These are phyloP conservation scores for Metschnikowia kunwiensis DNA, from an alignment of 805 yeast species.

Conservation along the genomic window DNA sequence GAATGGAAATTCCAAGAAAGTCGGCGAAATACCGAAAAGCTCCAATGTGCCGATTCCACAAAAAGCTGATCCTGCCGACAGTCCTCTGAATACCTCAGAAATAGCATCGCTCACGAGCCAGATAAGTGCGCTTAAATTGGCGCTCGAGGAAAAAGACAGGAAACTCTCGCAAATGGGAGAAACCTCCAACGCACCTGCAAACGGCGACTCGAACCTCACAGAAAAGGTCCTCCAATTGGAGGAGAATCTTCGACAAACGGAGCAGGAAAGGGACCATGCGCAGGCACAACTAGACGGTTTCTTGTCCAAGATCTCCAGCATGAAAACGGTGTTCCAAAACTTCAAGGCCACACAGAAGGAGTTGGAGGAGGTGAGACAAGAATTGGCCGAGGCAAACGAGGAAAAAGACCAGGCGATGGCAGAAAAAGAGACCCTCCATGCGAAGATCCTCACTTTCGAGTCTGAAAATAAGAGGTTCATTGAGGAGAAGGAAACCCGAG, in stretches of 20 bases:
- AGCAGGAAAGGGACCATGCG: conserved; percentile 51
- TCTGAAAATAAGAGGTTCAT: conserved; percentile 10
- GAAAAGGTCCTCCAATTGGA: conserved; percentile 1
- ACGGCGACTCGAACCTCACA: conserved; percentile 1
- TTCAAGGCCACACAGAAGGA: conserved; percentile 70
- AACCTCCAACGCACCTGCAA: conserved; percentile 4
- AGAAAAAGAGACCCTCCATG: conserved; percentile 1
- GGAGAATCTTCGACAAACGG: conserved; percentile 13
- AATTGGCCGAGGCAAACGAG: conserved; percentile 9
- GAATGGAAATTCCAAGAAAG: no score
- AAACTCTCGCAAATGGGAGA: conserved; percentile 5
- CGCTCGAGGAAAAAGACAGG: conserved; percentile 5
- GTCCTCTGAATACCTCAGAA: no score
- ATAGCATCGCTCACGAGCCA: no score
- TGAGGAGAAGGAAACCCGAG: conserved; percentile 23
- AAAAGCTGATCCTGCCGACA: no score
- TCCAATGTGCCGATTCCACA: no score
- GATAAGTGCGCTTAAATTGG: conserved; percentile 3
- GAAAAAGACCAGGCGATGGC: conserved; percentile 3
- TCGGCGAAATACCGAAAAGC: no score
- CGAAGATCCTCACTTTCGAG: conserved; percentile 44
- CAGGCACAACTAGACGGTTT: conserved; percentile 61
- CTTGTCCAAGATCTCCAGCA: conserved; percentile 60
- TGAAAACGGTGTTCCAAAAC: conserved; percentile 68
- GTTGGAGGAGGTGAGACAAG: conserved; percentile 38